Base-by-base conservation (phyloP, 306 rosid genomes). In the Inga laurina region DNA sequence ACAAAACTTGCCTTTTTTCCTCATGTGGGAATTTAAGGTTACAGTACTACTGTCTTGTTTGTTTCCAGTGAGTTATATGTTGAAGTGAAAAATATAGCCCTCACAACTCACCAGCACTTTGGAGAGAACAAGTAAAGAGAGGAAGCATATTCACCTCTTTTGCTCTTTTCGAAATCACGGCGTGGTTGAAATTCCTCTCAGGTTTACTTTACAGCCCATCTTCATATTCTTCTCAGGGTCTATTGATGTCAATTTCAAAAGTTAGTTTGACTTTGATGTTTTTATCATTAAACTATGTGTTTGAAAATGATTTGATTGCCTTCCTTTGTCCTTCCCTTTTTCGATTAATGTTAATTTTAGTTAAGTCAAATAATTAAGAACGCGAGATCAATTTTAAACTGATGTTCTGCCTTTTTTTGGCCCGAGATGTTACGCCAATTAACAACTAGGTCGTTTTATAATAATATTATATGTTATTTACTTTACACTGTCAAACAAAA, bases 21-120 rank as follows among this genome's bases (percentile, higher is more conserved):
- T 7, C 81, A 86, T 88, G 86, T 79, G 91, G 97, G 90, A 81
- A 81, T 43, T 85, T 86, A 90, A 90, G 90, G 92, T 84, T 87
- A 72, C 48, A 13, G 39, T 81, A 59, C 81, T 81, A 59, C 81
- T 65, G 72, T 80, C 54, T 34, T 32, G 74, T 39, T 10, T 41
- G 32, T 71, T 81, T 78, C 65, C 78, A 69, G 5, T 59, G 34
- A 69, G 8, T 49, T 48, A 52, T 39, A 13, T 4, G 52, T 39
- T 49, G 57, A 61, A 22, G 43, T 84, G 82, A 57, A 77, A 80
- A 39, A 39, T 39, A 6, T 39, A 39, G 82, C 66, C 24, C 74
- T 48, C 49, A 14, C 39, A 32, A 65, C 71, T 32, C 10, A 15
- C 37, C n/a, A 65, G 68, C 68, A 62, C 1, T 62, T 59, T 22